Conservation (phyloP, 768 basidiomycete species). For the Mrakia frigida region DNA sequence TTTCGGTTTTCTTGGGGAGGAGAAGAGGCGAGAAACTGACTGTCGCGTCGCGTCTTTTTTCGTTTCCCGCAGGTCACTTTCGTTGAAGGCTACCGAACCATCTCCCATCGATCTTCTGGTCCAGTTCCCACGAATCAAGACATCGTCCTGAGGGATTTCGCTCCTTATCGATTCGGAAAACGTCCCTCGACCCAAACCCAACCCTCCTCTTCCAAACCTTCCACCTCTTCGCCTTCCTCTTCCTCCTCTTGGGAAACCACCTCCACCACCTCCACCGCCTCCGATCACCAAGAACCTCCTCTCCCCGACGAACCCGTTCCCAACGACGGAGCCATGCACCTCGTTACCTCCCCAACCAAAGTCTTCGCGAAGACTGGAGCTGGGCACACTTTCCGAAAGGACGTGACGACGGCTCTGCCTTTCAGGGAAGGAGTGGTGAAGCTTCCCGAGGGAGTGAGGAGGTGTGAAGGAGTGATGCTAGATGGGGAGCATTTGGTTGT, state of each 20-base stretch:
- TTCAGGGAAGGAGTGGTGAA: background rate
- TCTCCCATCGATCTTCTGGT: background rate
- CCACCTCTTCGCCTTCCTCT: background rate
- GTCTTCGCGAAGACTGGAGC: background rate
- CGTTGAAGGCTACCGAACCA: slow-evolving; percentile 2
- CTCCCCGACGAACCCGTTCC: background rate
- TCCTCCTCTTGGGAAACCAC: background rate
- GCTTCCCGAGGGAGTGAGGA: background rate
- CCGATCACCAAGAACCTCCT: no score
- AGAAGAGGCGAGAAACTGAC: background rate
- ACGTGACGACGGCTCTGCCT: background rate
- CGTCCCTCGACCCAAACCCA: background rate
- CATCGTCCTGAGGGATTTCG: background rate
- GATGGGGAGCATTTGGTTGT: slow-evolving; percentile 5
- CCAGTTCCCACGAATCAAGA: background rate
- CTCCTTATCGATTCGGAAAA: background rate
- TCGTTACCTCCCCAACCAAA: background rate
- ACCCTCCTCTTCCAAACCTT: background rate
- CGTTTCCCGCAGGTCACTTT: slow-evolving; percentile 3
- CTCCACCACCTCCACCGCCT: background rate
- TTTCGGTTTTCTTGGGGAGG: background rate
- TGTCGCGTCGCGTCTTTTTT: background rate
- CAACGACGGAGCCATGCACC: background rate
- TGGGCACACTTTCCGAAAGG: background rate
- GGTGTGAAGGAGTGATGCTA: background rate